Evolutionary conservation across 2,329 filamentous ascomycete genomes (phyloP).

Genomic region (Cytospora leucostoma): DNA sequence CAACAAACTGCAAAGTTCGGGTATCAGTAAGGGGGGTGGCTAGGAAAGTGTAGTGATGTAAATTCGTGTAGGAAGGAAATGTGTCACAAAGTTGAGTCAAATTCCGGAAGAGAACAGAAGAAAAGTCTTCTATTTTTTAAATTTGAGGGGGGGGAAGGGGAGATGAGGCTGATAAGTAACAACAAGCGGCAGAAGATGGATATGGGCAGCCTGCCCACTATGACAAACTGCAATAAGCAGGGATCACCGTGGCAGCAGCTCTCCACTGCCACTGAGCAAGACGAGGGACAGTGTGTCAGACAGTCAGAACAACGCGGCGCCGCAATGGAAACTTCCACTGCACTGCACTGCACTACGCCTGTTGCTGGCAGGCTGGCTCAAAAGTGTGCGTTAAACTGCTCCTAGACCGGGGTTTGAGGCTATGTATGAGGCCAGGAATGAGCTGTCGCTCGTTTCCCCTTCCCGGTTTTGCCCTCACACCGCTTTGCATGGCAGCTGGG

Average conservation of each 20-base stretch:
- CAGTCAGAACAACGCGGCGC: conserved; percentile 16
- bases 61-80: neutral
- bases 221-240: conserved; percentile 16
- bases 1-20: conserved; percentile 71
- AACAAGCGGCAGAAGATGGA: conserved; percentile 8
- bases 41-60: neutral
- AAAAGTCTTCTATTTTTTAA: neutral
- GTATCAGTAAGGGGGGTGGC: conserved; percentile 30
- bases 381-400: too few species aligned
- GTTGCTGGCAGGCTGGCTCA: neutral
- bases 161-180: conserved; percentile 20
- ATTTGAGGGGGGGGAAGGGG: conserved; percentile 2
- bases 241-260: conserved; percentile 18
- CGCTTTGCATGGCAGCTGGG: neutral
- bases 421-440: neutral
- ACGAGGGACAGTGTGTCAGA: conserved; percentile 22
- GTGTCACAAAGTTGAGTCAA: conserved; percentile 6
- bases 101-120: conserved; percentile 7
- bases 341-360: conserved; percentile 8
- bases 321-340: conserved; percentile 7
- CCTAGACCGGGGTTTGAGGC: neutral
- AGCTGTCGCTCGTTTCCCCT: neutral
- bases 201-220: conserved; percentile 12
- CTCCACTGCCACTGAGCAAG: conserved; percentile 15
- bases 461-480: neutral